A percentile compares a stretch with the other conserved stretches of the same genome.
Conservation (phyloP, 2,329 filamentous ascomycete species). For the Trichoderma arundinaceum region DNA sequence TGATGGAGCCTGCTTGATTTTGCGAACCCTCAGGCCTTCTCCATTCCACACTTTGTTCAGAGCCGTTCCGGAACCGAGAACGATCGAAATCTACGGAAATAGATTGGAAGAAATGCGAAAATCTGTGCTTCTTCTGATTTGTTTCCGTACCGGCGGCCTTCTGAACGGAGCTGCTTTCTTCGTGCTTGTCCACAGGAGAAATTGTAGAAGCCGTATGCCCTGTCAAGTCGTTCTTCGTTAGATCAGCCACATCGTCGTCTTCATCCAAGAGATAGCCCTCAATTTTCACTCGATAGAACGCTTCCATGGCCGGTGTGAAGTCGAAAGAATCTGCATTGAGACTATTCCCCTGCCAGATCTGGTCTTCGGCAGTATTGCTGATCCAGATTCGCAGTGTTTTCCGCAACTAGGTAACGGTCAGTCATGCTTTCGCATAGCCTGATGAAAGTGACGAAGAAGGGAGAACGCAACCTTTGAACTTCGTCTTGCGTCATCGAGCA, state of each 20-base stretch:
- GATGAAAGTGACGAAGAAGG: slow-evolving; percentile 9
- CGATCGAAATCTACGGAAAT: slow-evolving; percentile 76
- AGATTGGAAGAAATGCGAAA: slow-evolving; percentile 84
- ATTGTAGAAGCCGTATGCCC: slow-evolving; percentile 45
- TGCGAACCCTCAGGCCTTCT: slow-evolving; percentile 73
- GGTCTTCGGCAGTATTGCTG: slow-evolving; percentile 91
- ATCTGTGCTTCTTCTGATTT: slow-evolving; percentile 56
- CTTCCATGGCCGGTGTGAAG: slow-evolving; percentile 76
- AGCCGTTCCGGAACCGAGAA: slow-evolving; percentile 60
- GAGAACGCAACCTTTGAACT: slow-evolving; percentile 20
- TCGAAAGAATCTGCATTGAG: slow-evolving; percentile 79
- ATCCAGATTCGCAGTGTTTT: slow-evolving; percentile 92
- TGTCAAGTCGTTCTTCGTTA: slow-evolving; percentile 41
- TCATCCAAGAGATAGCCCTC: slow-evolving; percentile 84
- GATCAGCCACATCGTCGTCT: slow-evolving; percentile 62
- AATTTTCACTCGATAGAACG: slow-evolving; percentile 88
- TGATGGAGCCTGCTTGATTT: slow-evolving; percentile 47
- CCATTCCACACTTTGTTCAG: slow-evolving; percentile 76
- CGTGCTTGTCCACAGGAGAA: slow-evolving; percentile 37
- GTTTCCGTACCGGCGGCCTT: slow-evolving; percentile 47
- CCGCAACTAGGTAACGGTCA: slow-evolving; percentile 60
- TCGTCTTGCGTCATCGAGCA: slow-evolving; percentile 73
- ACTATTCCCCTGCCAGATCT: slow-evolving; percentile 82
- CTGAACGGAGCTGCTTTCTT: slow-evolving; percentile 37
- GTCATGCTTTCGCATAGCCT: neutral